phyloP scores from a whole-genome alignment of 805 yeast genomes.

The Metschnikowia amazonensis region DNA sequence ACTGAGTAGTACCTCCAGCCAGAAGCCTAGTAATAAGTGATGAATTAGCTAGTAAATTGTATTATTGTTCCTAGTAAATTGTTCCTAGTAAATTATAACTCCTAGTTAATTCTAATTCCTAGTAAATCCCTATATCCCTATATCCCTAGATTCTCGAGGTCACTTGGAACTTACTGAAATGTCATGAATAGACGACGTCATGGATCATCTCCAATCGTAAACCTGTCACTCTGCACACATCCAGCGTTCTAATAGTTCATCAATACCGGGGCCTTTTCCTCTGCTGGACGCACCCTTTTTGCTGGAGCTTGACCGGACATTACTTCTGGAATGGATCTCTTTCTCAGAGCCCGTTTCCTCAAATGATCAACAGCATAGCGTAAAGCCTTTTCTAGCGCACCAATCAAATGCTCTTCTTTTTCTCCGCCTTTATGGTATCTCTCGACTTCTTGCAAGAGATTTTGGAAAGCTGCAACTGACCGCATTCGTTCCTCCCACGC shows the following conservation, averaged over 20 bases:
- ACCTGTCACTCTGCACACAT: too few relatives aligned
- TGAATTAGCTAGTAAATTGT: too few relatives aligned
- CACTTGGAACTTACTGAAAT: too few relatives aligned
- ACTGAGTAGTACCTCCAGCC: too few relatives aligned
- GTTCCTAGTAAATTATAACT: too few relatives aligned
- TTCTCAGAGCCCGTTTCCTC: slow-evolving; percentile 3
- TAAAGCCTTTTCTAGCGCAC: slow-evolving; percentile 4
- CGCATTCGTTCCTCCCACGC: slow-evolving; percentile 6
- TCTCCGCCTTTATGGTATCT: neutral
- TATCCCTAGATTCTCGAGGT: too few relatives aligned
- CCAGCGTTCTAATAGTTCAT: slow-evolving; percentile 17
- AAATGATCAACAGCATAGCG: slow-evolving; percentile 2
- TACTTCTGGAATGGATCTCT: slow-evolving; percentile 8
- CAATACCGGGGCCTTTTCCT: slow-evolving; percentile 17
- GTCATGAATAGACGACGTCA: too few relatives aligned
- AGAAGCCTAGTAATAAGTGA: too few relatives aligned
- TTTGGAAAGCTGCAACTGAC: slow-evolving; percentile 5
- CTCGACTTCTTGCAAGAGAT: slow-evolving; percentile 1
- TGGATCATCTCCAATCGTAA: too few relatives aligned
- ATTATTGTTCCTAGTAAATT: too few relatives aligned
- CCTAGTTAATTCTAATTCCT: too few relatives aligned
- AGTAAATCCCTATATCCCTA: too few relatives aligned
- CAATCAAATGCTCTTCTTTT: neutral
- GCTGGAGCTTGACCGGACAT: slow-evolving; percentile 3
- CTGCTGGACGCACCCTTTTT: slow-evolving; percentile 11